A percentile compares a stretch with the other conserved stretches of the same genome.
Conservation (phyloP, 768 basidiomycete genomes). For the Suillus subalutaceus region DNA sequence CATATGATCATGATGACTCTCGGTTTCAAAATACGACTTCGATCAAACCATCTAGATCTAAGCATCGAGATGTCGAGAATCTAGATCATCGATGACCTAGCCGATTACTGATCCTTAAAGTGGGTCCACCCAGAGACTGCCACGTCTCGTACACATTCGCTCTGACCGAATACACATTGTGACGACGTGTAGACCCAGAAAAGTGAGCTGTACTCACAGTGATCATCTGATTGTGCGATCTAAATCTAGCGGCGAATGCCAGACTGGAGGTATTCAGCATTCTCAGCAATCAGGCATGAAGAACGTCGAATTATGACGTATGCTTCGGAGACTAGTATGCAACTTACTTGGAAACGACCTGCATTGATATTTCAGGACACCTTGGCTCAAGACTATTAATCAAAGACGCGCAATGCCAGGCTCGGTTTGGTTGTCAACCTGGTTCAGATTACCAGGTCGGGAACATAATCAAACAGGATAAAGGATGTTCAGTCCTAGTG, state of each 20-base stretch:
- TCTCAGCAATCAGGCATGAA: neutral
- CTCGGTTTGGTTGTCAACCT: neutral
- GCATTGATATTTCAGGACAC: neutral
- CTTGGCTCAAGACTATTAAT: neutral
- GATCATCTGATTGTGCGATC: neutral
- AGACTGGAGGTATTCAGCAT: neutral
- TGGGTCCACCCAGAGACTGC: neutral
- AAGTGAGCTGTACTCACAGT: neutral
- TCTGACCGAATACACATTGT: too few relatives aligned
- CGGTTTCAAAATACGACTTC: neutral
- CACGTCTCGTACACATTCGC: neutral
- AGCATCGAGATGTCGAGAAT: constrained; percentile 1
- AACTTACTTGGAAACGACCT: neutral
- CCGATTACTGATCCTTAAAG: neutral
- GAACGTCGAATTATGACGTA: neutral
- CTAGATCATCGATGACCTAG: constrained; percentile 1
- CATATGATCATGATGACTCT: neutral
- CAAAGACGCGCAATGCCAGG: neutral
- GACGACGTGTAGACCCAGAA: neutral
- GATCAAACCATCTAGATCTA: neutral
- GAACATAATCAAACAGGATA: neutral
- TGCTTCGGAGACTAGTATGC: neutral
- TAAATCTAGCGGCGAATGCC: neutral
- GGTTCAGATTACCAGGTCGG: neutral
- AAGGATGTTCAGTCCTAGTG: neutral